phyloP scores from a whole-genome alignment of 257 asterid species.

The Solanum appendiculatum region DNA sequence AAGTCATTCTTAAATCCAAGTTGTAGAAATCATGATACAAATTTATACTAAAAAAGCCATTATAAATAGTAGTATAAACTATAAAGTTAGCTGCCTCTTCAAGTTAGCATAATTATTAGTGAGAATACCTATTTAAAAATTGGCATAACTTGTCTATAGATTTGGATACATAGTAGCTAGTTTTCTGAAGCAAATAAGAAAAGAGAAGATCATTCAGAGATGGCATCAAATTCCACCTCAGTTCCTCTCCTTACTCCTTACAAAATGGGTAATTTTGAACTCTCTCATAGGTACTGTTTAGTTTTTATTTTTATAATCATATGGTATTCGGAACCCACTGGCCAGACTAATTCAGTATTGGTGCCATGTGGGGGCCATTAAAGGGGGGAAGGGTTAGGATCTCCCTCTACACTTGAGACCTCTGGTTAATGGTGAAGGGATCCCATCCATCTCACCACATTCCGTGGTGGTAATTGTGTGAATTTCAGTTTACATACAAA shows the following conservation, averaged over 20 bases:
- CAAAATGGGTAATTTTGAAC: not conserved
- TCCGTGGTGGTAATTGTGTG: not conserved
- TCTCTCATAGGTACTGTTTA: not conserved
- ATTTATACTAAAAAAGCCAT: not conserved
- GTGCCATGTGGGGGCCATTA: not conserved
- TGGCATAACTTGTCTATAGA: not conserved
- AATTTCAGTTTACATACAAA: not conserved
- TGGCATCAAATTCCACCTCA: not conserved
- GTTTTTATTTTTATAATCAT: not conserved
- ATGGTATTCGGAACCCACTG: not conserved
- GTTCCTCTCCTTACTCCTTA: not conserved
- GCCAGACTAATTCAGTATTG: not conserved
- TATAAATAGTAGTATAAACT: not conserved
- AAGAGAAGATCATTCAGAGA: not conserved
- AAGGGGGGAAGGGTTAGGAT: not conserved
- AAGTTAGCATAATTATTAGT: not conserved
- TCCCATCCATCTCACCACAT: not conserved
- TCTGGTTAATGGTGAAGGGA: not conserved
- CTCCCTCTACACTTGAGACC: not conserved
- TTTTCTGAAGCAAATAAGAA: not conserved
- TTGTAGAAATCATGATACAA: not conserved
- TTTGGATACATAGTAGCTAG: not conserved
- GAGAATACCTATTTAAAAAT: not conserved
- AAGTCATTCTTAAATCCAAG: not conserved
- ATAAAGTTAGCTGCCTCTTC: not conserved